phyloP scores from a whole-genome alignment of 768 basidiomycete genomes.

The Pisolithus marmoratus region DNA sequence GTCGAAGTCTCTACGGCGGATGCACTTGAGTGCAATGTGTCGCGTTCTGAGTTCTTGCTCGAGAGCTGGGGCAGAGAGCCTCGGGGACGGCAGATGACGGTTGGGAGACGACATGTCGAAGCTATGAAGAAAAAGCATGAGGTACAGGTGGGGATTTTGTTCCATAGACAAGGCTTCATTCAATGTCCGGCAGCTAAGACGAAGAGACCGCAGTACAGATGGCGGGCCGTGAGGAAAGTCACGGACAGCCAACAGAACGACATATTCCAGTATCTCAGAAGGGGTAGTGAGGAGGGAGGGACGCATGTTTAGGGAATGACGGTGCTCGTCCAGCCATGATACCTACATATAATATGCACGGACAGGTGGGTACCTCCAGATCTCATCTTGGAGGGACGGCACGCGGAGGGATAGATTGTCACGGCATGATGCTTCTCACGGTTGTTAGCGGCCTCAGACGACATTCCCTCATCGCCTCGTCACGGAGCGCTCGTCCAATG shows the following conservation, averaged over 20 bases:
- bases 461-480: neutral
- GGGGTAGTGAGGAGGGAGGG: conserved; percentile 26
- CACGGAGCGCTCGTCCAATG: conserved; percentile 14
- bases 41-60: conserved; percentile 43
- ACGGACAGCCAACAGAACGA: conserved; percentile 27
- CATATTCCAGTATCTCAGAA: conserved; percentile 31
- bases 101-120: conserved; percentile 44
- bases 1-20: conserved; percentile 35
- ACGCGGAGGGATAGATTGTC: conserved; percentile 20
- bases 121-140: conserved; percentile 37
- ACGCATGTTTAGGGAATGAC: conserved; percentile 25
- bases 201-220: conserved; percentile 24
- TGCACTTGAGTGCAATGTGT: conserved; percentile 37
- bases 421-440: conserved; percentile 28
- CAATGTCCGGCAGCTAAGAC: conserved; percentile 30
- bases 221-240: conserved; percentile 30
- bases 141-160: conserved; percentile 29
- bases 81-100: conserved; percentile 29
- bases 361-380: conserved; percentile 14
- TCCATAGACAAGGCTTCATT: conserved; percentile 19
- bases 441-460: conserved; percentile 5
- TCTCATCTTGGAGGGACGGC: conserved; percentile 22
- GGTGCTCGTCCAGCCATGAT: conserved; percentile 10
- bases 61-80: conserved; percentile 26
- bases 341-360: conserved; percentile 16